These are phyloP conservation scores for Nemania abortiva DNA, from an alignment of 2,329 filamentous ascomycete genomes.

Conservation along the genomic window DNA sequence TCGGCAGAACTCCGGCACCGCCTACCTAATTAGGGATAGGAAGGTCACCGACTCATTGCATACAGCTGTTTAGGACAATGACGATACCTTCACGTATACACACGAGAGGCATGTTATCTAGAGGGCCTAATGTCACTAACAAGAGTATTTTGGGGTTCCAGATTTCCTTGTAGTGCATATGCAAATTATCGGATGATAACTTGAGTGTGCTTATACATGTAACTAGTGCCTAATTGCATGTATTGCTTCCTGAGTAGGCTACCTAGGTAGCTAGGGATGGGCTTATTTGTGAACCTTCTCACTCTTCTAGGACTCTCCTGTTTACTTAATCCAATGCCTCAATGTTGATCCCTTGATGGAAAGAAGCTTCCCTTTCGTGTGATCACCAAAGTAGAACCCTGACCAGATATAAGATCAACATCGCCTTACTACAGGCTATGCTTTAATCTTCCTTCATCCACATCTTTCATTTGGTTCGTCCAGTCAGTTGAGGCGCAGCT, in stretches of 20 bases:
- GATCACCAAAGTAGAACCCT: background rate
- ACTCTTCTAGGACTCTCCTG: background rate
- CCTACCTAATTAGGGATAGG: background rate
- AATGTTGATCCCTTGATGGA: background rate
- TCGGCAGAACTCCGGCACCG: slow-evolving; percentile 42
- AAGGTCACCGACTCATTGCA: background rate
- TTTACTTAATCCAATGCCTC: background rate
- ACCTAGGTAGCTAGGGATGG: no score
- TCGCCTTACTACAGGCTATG: background rate
- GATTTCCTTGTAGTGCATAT: no score
- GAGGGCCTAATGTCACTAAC: no score
- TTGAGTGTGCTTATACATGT: background rate
- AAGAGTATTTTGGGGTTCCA: no score
- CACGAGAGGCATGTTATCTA: no score
- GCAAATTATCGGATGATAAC: no score
- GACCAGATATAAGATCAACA: background rate
- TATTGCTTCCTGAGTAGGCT: no score
- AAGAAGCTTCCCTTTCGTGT: background rate
- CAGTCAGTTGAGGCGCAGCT: background rate
- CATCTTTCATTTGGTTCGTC: background rate
- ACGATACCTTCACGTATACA: no score
- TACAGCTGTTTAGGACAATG: no score
- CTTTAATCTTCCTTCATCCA: background rate
- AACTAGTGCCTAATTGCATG: background rate
- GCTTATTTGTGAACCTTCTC: no score